Percentiles rank a stretch among this genome's conserved stretches.
Evolutionary conservation across 768 basidiomycete species (phyloP).

Genomic region (Podaxis sp.): DNA sequence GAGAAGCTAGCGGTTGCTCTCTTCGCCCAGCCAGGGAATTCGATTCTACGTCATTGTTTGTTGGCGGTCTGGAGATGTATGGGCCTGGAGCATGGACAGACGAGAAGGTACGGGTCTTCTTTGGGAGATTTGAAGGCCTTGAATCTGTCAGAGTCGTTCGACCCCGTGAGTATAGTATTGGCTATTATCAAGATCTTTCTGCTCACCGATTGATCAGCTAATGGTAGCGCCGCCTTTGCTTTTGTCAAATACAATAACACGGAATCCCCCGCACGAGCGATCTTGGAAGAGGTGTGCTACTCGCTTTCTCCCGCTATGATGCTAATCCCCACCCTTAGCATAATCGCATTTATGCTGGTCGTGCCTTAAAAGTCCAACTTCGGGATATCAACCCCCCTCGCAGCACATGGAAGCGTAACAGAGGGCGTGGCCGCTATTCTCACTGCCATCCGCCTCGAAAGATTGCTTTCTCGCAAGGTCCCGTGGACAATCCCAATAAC

Average conservation of each 20-base stretch:
- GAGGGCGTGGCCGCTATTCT: constrained; percentile 43
- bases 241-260: constrained; percentile 71
- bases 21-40: constrained; percentile 38
- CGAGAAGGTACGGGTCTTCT: constrained; percentile 54
- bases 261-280: constrained; percentile 65
- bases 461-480: background rate
- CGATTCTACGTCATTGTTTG: constrained; percentile 72
- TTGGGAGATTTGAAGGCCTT: constrained; percentile 63
- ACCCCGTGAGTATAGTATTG: constrained; percentile 48
- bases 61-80: constrained; percentile 70
- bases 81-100: constrained; percentile 72
- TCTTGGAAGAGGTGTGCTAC: constrained; percentile 56
- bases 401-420: constrained; percentile 45
- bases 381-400: constrained; percentile 66
- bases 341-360: constrained; percentile 66
- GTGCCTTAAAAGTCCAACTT: constrained; percentile 73
- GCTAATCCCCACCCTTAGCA: constrained; percentile 43
- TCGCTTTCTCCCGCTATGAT: background rate
- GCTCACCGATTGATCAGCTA: constrained; percentile 37
- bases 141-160: constrained; percentile 65
- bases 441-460: constrained; percentile 26
- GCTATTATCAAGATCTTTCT: background rate
- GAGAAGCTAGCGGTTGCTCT: constrained; percentile 19
- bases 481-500: background rate
- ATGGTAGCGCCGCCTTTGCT: constrained; percentile 71